Base-by-base conservation (phyloP, 2,329 filamentous ascomycete species). In the Ploettnerulaceae sp. region DNA sequence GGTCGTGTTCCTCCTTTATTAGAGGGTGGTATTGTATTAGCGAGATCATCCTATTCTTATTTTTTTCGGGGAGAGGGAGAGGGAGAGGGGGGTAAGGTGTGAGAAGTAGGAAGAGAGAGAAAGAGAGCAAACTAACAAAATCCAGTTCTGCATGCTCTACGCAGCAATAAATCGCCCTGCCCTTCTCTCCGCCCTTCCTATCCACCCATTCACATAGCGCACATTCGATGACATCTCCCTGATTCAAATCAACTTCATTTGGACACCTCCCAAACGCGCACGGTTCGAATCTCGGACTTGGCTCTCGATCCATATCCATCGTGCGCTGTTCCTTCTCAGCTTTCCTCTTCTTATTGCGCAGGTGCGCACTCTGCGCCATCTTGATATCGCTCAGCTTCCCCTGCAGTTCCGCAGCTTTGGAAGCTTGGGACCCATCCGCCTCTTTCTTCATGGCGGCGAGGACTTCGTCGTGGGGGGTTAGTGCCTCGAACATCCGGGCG, bases 141-240 rank as follows among this genome's bases (percentile, higher is more conserved):
- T 59, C 58, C 22, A 56, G 54, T 28, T 56, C 43, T n/a, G 54
- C 57, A 53, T 62, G 59, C 21, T 57, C 52, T 1, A 51, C 26
- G 25, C 50, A 60, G 36, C 60, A 62, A 41, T 62, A 62, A 31
- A 48, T 12, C 17, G 47, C 45, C 25, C 52, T 35, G 1, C 48
- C 48, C 12, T 42, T 52, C 21, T 49, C 35, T 8, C 47, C 47
- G 18, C 53, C 53, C 37, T 58, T 53, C 7, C 40, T 28, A 20
- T 48, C 48, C 26, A 63, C 32, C 61, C 61, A 63, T 8, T 60
- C 57, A 26, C 61, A 63, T 17, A 63, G 34, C 5, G 53, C 55
- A 53, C 61, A 63, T 29, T 62, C 54, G 14, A 58, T 44, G 4
- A 48, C 51, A 14, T 57, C 56, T 5, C 55, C 54, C 8, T 25